phyloP scores from a whole-genome alignment of 768 basidiomycete genomes.

The Paxillus rubicundulus region DNA sequence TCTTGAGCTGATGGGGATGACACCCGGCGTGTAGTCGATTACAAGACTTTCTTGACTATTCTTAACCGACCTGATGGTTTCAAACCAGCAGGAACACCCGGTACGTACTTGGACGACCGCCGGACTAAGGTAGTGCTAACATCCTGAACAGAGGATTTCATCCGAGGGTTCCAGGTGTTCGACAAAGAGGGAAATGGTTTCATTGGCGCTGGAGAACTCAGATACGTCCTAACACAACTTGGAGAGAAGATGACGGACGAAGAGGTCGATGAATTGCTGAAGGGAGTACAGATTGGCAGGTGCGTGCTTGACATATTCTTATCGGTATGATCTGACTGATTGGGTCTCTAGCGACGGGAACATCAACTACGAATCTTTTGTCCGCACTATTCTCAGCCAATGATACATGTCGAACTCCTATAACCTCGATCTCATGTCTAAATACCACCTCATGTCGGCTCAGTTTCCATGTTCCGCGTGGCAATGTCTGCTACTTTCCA shows the following conservation, averaged over 20 bases:
- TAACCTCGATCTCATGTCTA: neutral
- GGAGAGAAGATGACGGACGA: constrained; percentile 99
- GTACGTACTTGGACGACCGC: constrained; percentile 40
- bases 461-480: no score
- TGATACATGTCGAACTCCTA: constrained; percentile 31
- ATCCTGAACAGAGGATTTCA: constrained; percentile 83
- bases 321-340: neutral
- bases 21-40: constrained; percentile 62
- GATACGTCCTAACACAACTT: constrained; percentile 90
- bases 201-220: constrained; percentile 61
- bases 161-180: constrained; percentile 98
- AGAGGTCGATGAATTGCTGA: constrained; percentile 96
- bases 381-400: constrained; percentile 90
- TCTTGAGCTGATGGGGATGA: neutral
- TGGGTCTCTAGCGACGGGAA: constrained; percentile 75
- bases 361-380: constrained; percentile 96
- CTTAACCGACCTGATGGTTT: constrained; percentile 95
- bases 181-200: constrained; percentile 79
- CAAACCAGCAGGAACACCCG: constrained; percentile 94
- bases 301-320: constrained; percentile 41
- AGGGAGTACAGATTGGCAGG: constrained; percentile 90
- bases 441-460: neutral
- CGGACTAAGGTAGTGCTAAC: constrained; percentile 1
- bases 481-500: no score
- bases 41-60: constrained; percentile 86